Evolutionary conservation across 441 rosid species (phyloP).

Genomic region (Sinapis alba): DNA sequence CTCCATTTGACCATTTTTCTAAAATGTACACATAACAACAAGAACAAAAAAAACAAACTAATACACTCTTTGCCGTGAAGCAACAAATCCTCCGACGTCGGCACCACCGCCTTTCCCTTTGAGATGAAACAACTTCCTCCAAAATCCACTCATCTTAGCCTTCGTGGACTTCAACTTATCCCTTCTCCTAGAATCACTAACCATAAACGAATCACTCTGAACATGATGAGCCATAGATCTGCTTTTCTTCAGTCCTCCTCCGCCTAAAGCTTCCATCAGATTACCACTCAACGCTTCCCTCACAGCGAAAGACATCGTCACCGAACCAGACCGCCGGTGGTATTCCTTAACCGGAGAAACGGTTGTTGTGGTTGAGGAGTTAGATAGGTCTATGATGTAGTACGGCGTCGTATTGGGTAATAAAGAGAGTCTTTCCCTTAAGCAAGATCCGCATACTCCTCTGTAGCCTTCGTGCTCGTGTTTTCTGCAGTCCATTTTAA

Average conservation of each 20-base stretch:
- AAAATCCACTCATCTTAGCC: conserved; percentile 54
- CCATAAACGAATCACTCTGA: conserved; percentile 29
- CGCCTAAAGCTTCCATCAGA: conserved; percentile 7
- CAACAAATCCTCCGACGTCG: conserved; percentile 23
- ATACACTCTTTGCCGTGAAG: conserved; percentile 35
- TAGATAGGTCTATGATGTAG: conserved; percentile 11
- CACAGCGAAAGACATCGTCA: conserved; percentile 50
- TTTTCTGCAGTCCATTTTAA: conserved; percentile 47
- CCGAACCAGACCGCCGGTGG: conserved; percentile 49
- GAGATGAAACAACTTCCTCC: conserved; percentile 62
- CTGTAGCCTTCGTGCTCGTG: conserved; percentile 51
- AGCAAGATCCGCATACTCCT: conserved; percentile 82
- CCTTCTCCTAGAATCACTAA: conserved; percentile 39
- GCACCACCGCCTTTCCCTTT: conserved; percentile 43
- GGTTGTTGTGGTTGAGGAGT: conserved; percentile 21
- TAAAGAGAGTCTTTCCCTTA: conserved; percentile 57
- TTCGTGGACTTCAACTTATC: neutral
- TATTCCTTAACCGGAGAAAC: conserved; percentile 34
- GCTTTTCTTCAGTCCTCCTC: conserved; percentile 72
- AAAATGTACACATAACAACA: neutral
- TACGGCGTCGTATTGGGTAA: conserved; percentile 32
- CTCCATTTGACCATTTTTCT: neutral
- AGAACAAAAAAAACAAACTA: neutral
- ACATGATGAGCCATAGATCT: conserved; percentile 60
- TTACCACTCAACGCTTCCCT: conserved; percentile 33